These are phyloP conservation scores for Dimocarpus longan DNA, from an alignment of 345 rosid genomes.

Conservation along the genomic window DNA sequence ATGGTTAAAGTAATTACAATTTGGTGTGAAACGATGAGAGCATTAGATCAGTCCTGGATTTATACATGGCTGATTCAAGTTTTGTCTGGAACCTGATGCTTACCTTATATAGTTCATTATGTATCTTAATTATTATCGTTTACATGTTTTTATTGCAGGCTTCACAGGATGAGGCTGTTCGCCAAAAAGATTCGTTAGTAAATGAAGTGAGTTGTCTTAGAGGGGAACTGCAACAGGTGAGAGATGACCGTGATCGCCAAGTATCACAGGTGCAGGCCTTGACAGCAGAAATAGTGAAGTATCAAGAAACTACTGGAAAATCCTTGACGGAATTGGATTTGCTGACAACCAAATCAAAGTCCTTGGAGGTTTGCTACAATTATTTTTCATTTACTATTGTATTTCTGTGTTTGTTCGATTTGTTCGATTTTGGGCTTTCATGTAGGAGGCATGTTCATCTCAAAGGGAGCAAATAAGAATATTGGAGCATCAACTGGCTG, in stretches of 20 bases:
- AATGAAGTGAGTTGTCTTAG: constrained; percentile 72
- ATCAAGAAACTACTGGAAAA: constrained; percentile 74
- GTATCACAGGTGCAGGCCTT: constrained; percentile 56
- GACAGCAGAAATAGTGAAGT: constrained; percentile 55
- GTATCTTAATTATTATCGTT: neutral
- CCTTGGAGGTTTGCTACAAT: constrained; percentile 69
- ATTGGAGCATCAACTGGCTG: constrained; percentile 59
- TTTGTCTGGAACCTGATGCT: neutral
- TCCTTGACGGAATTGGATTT: constrained; percentile 65
- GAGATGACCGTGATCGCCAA: constrained; percentile 89
- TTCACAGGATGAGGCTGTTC: constrained; percentile 73
- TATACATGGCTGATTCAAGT: neutral
- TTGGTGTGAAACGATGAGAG: neutral
- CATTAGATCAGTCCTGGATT: neutral
- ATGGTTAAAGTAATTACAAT: neutral
- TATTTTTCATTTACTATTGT: neutral
- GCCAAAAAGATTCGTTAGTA: constrained; percentile 58
- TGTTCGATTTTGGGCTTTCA: constrained; percentile 10
- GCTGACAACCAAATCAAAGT: constrained; percentile 57
- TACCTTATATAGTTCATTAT: neutral
- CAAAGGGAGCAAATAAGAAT: constrained; percentile 69
- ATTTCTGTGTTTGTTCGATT: neutral
- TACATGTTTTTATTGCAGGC: constrained; percentile 41
- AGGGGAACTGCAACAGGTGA: constrained; percentile 76
- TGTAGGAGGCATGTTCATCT: constrained; percentile 79